Evolutionary conservation across 495 filamentous ascomycete genomes (phyloP).

Genomic region (Aspergillus sclerotioniger): DNA sequence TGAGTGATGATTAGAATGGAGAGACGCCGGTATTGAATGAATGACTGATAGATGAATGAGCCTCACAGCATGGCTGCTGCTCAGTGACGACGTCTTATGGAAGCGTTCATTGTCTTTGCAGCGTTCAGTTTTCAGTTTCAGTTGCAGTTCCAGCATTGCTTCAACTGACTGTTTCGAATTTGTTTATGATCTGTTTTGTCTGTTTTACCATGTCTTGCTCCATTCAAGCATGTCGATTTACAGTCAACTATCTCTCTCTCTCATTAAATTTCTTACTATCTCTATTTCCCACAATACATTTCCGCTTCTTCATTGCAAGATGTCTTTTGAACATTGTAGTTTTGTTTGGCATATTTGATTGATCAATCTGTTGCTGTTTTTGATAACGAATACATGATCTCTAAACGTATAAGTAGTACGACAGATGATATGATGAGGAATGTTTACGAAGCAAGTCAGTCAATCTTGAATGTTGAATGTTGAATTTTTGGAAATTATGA

Average conservation of each 20-base stretch:
- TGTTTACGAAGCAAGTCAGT: too few relatives aligned
- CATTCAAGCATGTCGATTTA: constrained; percentile 1
- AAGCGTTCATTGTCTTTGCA: constrained; percentile 9
- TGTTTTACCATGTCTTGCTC: neutral
- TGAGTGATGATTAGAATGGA: constrained; percentile 27
- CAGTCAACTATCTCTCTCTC: constrained; percentile 12
- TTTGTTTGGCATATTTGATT: neutral
- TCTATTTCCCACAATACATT: constrained; percentile 12
- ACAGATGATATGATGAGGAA: neutral
- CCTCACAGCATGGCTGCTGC: neutral
- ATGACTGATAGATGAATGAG: constrained; percentile 27
- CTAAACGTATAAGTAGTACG: neutral
- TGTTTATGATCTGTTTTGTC: neutral
- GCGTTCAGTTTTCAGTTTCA: constrained; percentile 7
- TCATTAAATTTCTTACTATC: constrained; percentile 27
- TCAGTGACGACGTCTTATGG: constrained; percentile 12
- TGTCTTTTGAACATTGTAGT: constrained; percentile 8
- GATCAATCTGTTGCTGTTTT: too few relatives aligned
- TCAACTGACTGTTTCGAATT: too few relatives aligned
- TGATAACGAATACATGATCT: neutral
- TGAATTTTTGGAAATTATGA: neutral
- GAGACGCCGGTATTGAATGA: constrained; percentile 29
- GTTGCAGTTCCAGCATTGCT: neutral
- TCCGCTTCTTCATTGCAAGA: constrained; percentile 4
- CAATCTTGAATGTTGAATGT: neutral